These are phyloP conservation scores for Beauveria brongniartii DNA, from an alignment of 2,329 filamentous ascomycete species.

Conservation along the genomic window DNA sequence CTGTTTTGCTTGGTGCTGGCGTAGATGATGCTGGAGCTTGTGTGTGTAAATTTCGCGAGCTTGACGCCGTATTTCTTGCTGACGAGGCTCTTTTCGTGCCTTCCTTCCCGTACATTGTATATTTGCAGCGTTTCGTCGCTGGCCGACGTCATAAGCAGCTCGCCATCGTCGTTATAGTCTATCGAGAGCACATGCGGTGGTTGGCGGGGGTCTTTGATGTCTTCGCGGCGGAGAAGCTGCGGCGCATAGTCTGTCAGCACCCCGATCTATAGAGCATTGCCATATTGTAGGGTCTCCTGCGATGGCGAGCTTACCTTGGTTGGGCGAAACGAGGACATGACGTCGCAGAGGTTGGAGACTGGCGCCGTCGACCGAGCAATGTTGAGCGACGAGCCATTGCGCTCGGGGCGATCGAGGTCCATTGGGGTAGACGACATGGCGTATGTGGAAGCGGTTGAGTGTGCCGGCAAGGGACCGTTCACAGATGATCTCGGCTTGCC, in stretches of 20 bases:
- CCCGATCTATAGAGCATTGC: no score
- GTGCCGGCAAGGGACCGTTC: not conserved
- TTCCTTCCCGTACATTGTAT: conserved; percentile 87
- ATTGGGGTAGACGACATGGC: conserved; percentile 47
- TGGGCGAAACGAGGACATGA: conserved; percentile 70
- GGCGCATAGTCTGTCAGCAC: not conserved
- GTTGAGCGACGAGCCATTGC: conserved; percentile 38
- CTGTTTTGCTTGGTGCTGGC: conserved; percentile 91
- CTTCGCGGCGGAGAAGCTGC: conserved; percentile 50
- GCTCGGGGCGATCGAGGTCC: conserved; percentile 43
- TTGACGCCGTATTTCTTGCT: conserved; percentile 97
- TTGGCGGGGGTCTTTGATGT: conserved; percentile 42
- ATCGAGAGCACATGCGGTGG: conserved; percentile 72
- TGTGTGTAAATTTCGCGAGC: conserved; percentile 88
- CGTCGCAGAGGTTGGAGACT: conserved; percentile 64
- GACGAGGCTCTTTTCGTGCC: conserved; percentile 78
- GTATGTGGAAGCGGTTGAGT: not conserved
- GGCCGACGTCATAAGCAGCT: conserved; percentile 82
- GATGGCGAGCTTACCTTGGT: conserved; percentile 53
- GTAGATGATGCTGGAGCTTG: conserved; percentile 84
- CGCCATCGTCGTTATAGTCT: conserved; percentile 93
- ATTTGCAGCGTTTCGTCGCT: conserved; percentile 94
- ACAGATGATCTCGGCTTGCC: not conserved
- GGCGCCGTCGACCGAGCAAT: conserved; percentile 40
- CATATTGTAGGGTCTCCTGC: no score